Percentiles rank a stretch among this genome's conserved stretches.
phyloP scores from a whole-genome alignment of 1,284 basidiomycete species.

The Leccinum holopus region DNA sequence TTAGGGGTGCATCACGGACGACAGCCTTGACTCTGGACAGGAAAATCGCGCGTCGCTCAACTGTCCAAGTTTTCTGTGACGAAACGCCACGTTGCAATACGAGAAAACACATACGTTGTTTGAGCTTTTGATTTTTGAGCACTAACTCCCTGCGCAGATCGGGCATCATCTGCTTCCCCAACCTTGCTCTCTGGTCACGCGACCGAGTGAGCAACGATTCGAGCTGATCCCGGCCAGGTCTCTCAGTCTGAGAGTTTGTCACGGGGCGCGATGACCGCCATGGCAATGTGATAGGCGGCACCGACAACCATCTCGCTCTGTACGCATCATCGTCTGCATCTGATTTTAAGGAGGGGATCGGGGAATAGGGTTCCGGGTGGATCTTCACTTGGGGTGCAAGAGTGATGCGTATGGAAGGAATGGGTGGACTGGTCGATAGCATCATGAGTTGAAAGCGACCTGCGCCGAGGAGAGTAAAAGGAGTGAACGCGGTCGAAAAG shows the following conservation, averaged over 20 bases:
- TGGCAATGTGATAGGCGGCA: constrained; percentile 47
- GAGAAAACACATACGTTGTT: constrained; percentile 55
- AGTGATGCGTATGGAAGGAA: constrained; percentile 69
- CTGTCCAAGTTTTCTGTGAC: constrained; percentile 36
- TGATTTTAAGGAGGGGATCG: constrained; percentile 42
- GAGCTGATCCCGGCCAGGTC: constrained; percentile 62
- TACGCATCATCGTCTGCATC: constrained; percentile 46
- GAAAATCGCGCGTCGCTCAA: constrained; percentile 71
- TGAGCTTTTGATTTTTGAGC: constrained; percentile 67
- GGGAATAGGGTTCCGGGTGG: constrained; percentile 56
- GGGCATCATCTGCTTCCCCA: constrained; percentile 47
- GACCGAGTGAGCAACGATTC: constrained; percentile 59
- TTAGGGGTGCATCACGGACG: constrained; percentile 63
- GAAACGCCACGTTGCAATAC: background rate
- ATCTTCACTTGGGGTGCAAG: constrained; percentile 44
- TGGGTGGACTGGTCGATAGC: constrained; percentile 44
- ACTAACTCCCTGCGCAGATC: constrained; percentile 74
- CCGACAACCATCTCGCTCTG: constrained; percentile 56
- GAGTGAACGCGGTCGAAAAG: constrained; percentile 5
- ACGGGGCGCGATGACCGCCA: constrained; percentile 48
- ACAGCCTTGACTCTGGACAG: constrained; percentile 65
- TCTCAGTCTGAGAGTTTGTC: constrained; percentile 44
- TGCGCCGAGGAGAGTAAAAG: constrained; percentile 39
- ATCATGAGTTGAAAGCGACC: constrained; percentile 45
- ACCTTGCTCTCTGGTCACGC: constrained; percentile 48